A percentile compares a stretch with the other conserved stretches of the same genome.
phyloP scores from a whole-genome alignment of 108 stramenopile genomes.

The Aurantiochytrium sp. region DNA sequence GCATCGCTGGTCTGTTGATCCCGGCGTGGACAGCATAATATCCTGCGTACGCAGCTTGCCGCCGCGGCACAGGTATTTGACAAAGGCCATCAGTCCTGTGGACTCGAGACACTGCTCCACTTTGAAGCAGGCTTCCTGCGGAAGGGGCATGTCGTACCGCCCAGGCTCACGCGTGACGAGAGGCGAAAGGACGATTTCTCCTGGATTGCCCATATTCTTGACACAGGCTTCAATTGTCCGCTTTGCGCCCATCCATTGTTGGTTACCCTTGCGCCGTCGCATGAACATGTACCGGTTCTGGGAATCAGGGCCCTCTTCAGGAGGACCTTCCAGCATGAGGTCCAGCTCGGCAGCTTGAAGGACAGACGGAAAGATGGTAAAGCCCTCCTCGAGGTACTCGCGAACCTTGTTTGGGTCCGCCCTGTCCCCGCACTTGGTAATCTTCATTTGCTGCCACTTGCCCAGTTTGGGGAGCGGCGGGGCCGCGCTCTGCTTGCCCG shows the following conservation, averaged over 20 bases:
- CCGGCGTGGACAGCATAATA: background rate
- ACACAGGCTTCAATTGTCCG: background rate
- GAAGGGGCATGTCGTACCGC: background rate
- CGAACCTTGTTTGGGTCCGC: background rate
- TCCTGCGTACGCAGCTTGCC: background rate
- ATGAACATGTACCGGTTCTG: background rate
- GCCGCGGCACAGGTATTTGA: background rate
- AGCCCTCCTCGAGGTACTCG: conserved; percentile 1
- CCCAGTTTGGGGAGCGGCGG: background rate
- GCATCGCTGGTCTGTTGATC: background rate
- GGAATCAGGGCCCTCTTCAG: background rate
- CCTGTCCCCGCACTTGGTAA: background rate
- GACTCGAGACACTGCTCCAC: background rate
- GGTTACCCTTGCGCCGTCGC: background rate
- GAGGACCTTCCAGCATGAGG: background rate
- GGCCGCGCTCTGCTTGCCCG: background rate
- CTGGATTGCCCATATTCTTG: background rate
- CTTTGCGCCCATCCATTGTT: conserved; percentile 6
- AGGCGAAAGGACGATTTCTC: background rate
- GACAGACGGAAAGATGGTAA: background rate
- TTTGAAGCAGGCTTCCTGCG: background rate
- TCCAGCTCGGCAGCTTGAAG: background rate
- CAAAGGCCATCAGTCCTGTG: background rate
- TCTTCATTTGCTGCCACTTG: background rate
- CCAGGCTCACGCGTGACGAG: background rate